Evolutionary conservation across 805 yeast genomes (phyloP).

Genomic region (Candida morakotiae): DNA sequence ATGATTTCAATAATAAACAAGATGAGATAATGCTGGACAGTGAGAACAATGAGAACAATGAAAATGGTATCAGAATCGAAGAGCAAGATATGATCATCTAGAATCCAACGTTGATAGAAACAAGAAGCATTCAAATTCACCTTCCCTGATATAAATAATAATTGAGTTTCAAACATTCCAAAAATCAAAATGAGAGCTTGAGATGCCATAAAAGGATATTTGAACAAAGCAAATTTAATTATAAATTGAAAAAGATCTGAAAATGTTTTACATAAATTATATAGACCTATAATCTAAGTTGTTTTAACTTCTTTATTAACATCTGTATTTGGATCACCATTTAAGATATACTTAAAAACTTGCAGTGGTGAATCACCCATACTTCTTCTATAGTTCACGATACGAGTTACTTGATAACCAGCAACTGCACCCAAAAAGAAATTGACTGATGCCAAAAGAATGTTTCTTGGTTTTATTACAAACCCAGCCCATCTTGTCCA

Average conservation of each 20-base stretch:
- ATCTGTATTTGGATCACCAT: conserved; percentile 33
- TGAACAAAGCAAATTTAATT: too few species aligned
- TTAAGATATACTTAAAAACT: conserved; percentile 54
- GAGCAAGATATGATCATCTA: not conserved
- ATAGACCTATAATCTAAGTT: not conserved
- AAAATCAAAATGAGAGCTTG: too few species aligned
- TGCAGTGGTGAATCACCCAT: conserved; percentile 61
- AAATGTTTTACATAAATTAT: too few species aligned
- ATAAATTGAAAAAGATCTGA: too few species aligned
- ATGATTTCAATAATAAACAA: conserved; percentile 18
- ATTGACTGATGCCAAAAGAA: conserved; percentile 85
- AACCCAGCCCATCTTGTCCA: conserved; percentile 98
- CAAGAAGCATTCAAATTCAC: too few species aligned
- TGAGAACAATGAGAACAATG: conserved; percentile 9
- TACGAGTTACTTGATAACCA: conserved; percentile 73
- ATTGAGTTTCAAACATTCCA: too few species aligned
- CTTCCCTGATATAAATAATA: too few species aligned
- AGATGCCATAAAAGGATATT: too few species aligned
- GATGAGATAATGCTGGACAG: conserved; percentile 12
- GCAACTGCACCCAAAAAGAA: conserved; percentile 92
- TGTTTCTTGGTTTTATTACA: conserved; percentile 85
- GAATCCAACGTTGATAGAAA: too few species aligned
- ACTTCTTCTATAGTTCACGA: conserved; percentile 58
- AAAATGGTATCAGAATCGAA: conserved; percentile 6
- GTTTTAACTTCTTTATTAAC: not conserved